These are phyloP conservation scores for Phyllachora maydis DNA, from an alignment of 2,329 filamentous ascomycete species.

Conservation along the genomic window DNA sequence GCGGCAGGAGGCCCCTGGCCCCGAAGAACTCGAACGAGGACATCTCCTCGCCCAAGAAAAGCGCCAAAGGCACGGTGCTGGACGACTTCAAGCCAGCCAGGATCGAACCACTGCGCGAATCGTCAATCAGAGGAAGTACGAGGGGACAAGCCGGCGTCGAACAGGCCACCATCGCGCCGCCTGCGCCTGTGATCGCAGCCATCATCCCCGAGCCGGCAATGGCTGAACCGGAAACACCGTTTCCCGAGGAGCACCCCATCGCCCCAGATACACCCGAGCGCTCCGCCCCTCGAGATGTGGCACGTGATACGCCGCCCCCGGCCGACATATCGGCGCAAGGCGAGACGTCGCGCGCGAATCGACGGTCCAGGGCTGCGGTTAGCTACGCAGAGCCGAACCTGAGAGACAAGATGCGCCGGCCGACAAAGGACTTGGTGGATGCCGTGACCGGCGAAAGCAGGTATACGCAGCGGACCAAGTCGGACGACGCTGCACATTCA, in stretches of 20 bases:
- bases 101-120: too few relatives aligned
- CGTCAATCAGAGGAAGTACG: too few relatives aligned
- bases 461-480: slow-evolving; percentile 13
- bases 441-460: slow-evolving; percentile 48
- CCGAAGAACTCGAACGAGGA: slow-evolving; percentile 40
- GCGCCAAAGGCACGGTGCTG: slow-evolving; percentile 10
- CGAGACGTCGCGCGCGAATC: slow-evolving; percentile 40
- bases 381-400: slow-evolving; percentile 73
- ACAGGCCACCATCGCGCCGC: too few relatives aligned
- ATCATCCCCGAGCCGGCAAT: too few relatives aligned
- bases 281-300: slow-evolving; percentile 9
- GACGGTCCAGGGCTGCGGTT: slow-evolving; percentile 45
- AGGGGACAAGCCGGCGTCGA: too few relatives aligned
- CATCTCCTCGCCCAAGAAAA: slow-evolving; percentile 36
- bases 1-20: slow-evolving; percentile 24
- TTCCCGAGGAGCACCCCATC: slow-evolving; percentile 17
- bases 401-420: slow-evolving; percentile 65
- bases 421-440: slow-evolving; percentile 55
- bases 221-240: slow-evolving; percentile 11
- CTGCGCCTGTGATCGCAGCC: too few relatives aligned
- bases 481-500: slow-evolving; percentile 9
- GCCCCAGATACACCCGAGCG: slow-evolving; percentile 28
- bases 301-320: slow-evolving; percentile 37
- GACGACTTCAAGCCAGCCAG: slow-evolving; percentile 20
- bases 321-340: slow-evolving; percentile 30